Base-by-base conservation (phyloP, 106 monocot genomes). In the Phalaenopsis aphrodite region DNA sequence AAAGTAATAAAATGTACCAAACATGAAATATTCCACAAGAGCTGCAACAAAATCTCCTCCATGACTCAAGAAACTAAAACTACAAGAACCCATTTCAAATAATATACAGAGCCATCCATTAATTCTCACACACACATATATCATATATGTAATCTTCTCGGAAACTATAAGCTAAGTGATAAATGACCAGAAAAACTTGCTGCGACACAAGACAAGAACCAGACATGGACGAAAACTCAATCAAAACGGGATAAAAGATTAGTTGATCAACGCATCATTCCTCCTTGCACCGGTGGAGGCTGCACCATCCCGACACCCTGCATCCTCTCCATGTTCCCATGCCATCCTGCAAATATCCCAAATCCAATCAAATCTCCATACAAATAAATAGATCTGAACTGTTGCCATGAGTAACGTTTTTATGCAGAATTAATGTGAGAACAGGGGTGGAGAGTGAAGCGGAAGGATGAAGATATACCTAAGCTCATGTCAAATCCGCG, bases 401-500 rank as follows among this genome's bases (percentile, higher is more conserved):
- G n/a, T n/a, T n/a, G n/a, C n/a, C n/a, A n/a, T n/a, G n/a, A n/a
- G 0, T 30, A 30, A 30, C 30, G 30, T 30, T 30, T 30, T 30
- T 30, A 30, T 0, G 0, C 0, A 30, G 30, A 30, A 30, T 30
- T 30, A 0, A 30, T 30, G 30, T 30, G 30, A 30, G 0, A 30
- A 30, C 30, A 56, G 17, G 14, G 56, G 8, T 5, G 4, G 0
- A 15, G 15, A 56, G 17, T 56, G 10, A 36, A n/a, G 37, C 38
- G 4, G 52, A 52, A 14, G 14, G 1, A 2, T 3, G 1, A 1
- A 38, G 18, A 43, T 78, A 80, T 30, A 30, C 84, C 84, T 79
- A 80, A 65, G 38, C 79, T 17, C 86, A 86, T 79, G 75, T 89
- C 71, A 58, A 79, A 84, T 17, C 89, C 89, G 3, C 81, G 84